phyloP scores from a whole-genome alignment of 129 eudicot species.

The Solidago caesia region DNA sequence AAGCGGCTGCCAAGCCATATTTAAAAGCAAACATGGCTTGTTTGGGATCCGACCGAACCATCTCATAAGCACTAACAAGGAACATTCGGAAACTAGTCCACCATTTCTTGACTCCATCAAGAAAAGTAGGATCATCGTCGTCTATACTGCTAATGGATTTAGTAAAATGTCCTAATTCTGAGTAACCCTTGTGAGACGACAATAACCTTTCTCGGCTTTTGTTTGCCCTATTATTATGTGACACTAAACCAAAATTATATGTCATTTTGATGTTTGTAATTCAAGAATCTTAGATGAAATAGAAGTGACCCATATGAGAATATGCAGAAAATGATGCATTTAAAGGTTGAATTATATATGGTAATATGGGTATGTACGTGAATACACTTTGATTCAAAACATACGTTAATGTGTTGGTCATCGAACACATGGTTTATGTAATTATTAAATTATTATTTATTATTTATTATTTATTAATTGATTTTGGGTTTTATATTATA shows the following conservation, averaged over 20 bases:
- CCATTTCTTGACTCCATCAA: slow-evolving; percentile 22
- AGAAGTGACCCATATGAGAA: too few species aligned
- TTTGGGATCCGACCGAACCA: slow-evolving; percentile 78
- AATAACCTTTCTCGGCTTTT: slow-evolving; percentile 53
- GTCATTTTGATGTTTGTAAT: too few species aligned
- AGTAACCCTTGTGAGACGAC: slow-evolving; percentile 36
- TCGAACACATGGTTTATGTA: too few species aligned
- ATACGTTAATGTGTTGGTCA: too few species aligned
- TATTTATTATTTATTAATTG: too few species aligned
- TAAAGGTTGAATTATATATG: too few species aligned
- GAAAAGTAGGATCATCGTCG: background rate
- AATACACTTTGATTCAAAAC: too few species aligned
- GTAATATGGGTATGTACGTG: too few species aligned
- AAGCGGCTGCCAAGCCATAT: slow-evolving; percentile 63
- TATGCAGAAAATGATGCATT: too few species aligned
- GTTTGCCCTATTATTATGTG: background rate
- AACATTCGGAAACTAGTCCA: slow-evolving; percentile 32
- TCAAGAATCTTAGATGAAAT: too few species aligned
- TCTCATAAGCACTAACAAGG: slow-evolving; percentile 32
- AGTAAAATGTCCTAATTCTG: slow-evolving; percentile 37
- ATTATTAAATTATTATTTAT: too few species aligned
- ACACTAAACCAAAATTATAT: background rate
- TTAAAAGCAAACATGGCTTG: slow-evolving; percentile 65
- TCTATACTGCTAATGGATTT: slow-evolving; percentile 16
- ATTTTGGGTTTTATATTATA: too few species aligned